Evolutionary conservation across 1,139 yeast genomes (phyloP).

Genomic region (Torulaspora globosa): DNA sequence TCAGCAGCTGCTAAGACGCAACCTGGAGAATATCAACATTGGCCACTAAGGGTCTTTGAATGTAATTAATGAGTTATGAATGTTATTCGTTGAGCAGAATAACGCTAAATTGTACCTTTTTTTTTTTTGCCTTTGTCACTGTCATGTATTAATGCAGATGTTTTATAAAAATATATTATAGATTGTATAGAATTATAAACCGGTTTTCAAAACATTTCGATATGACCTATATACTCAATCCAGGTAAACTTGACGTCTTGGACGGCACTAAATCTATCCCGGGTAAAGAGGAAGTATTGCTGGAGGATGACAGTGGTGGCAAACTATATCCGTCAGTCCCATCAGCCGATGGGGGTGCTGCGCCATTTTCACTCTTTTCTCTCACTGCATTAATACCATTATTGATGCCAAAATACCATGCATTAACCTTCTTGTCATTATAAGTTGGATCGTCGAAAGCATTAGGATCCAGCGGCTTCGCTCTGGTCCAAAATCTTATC

Average conservation of each 20-base stretch:
- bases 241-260: conserved; percentile 16
- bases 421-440: conserved; percentile 65
- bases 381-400: conserved; percentile 57
- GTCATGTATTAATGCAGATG: not conserved
- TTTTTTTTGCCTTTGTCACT: not conserved
- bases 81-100: not conserved
- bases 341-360: conserved; percentile 33
- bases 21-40: conserved; percentile 5
- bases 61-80: conserved; percentile 16
- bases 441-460: conserved; percentile 80
- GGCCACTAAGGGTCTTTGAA: conserved; percentile 1
- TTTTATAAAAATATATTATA: conserved; percentile 6
- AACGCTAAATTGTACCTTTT: conserved; percentile 2
- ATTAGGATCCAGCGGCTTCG: conserved; percentile 83
- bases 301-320: conserved; percentile 5
- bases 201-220: not conserved
- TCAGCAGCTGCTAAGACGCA: conserved; percentile 12
- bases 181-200: conserved; percentile 5
- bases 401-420: conserved; percentile 69
- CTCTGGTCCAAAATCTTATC: conserved; percentile 92
- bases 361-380: conserved; percentile 35
- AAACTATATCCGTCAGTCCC: conserved; percentile 8
- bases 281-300: conserved; percentile 9
- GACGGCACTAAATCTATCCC: conserved; percentile 11
- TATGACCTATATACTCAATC: conserved; percentile 16